A percentile compares a stretch with the other conserved stretches of the same genome.
phyloP scores from a whole-genome alignment of 441 rosid species.

The Viola pubescens region DNA sequence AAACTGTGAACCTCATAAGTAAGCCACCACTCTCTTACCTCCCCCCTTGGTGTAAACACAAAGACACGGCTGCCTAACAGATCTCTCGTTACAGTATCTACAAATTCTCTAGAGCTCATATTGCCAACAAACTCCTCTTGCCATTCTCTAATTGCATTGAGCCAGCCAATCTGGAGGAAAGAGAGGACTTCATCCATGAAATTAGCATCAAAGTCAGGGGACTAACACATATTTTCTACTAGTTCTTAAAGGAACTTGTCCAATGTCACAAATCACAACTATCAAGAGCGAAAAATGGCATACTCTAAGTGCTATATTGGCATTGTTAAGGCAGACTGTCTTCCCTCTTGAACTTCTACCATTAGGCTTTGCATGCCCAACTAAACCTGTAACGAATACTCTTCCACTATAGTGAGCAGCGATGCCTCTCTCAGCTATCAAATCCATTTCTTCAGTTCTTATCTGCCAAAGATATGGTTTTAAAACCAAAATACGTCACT shows the following conservation, averaged over 20 bases:
- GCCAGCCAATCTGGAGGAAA: slow-evolving; percentile 91
- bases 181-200: slow-evolving; percentile 34
- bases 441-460: slow-evolving; percentile 95
- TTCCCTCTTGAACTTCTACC: slow-evolving; percentile 74
- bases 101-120: slow-evolving; percentile 99
- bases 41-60: slow-evolving; percentile 95
- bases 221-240: slow-evolving; percentile 11
- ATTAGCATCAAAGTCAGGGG: slow-evolving; percentile 26
- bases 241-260: slow-evolving; percentile 21
- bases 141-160: slow-evolving; percentile 98
- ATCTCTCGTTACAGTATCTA: slow-evolving; percentile 86
- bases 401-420: slow-evolving; percentile 97
- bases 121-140: slow-evolving; percentile 99
- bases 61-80: slow-evolving; percentile 90
- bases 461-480: slow-evolving; percentile 40
- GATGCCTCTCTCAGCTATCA: slow-evolving; percentile 94
- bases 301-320: slow-evolving; percentile 95
- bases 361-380: slow-evolving; percentile 56
- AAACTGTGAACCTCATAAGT: not conserved
- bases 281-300: slow-evolving; percentile 18
- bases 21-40: slow-evolving; percentile 41
- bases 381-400: slow-evolving; percentile 63
- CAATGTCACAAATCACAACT: slow-evolving; percentile 13
- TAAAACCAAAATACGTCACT: not conserved
- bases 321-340: slow-evolving; percentile 75